Base-by-base conservation (phyloP, 2,329 filamentous ascomycete species). In the Fusarium miscanthi region DNA sequence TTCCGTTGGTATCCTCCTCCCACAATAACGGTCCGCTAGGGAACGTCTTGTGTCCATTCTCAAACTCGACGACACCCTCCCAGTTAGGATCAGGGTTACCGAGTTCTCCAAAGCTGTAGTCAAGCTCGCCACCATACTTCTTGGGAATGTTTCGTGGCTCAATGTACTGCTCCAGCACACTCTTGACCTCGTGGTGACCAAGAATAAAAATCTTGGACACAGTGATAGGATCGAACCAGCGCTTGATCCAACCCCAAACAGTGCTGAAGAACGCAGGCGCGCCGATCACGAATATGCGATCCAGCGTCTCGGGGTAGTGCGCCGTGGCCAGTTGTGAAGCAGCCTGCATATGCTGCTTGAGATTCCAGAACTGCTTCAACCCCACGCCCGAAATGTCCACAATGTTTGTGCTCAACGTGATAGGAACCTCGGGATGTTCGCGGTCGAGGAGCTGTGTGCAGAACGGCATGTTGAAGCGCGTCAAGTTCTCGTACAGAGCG, bases 201-300 rank as follows among this genome's bases (percentile, higher is more conserved):
- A 98, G 89, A 76, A 98, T 96, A 81, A 97, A 97, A 81, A 98
- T 98, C 85, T 98, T 98, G 77, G 94, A 96, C 6, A 94, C 93
- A 38, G 95, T 98, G 70, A 94, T 94, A 11, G 95, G 95, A 83
- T 95, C 93, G 78, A 97, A 97, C 94, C 95, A 97, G 78, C 93
- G 92, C 87, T 97, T 97, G 83, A 97, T 89, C 94, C 94, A 97
- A 74, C 93, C 91, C 95, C 95, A 95, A 67, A 97, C 93, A 6
- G 94, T 97, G 54, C 93, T 92, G 85, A 97, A 97, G 87, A 97
- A 97, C 49, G 88, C 85, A 12, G 95, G 95, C 1, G 95, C 95
- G 69, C 95, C 95, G 72, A 98, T 94, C 78, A 98, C 92, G 70
- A 86, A 86, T 76, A 86, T 86, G 41, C 84, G 77, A 66, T 82